Base-by-base conservation (phyloP, 2,329 filamentous ascomycete genomes). In the Onygenales sp. region DNA sequence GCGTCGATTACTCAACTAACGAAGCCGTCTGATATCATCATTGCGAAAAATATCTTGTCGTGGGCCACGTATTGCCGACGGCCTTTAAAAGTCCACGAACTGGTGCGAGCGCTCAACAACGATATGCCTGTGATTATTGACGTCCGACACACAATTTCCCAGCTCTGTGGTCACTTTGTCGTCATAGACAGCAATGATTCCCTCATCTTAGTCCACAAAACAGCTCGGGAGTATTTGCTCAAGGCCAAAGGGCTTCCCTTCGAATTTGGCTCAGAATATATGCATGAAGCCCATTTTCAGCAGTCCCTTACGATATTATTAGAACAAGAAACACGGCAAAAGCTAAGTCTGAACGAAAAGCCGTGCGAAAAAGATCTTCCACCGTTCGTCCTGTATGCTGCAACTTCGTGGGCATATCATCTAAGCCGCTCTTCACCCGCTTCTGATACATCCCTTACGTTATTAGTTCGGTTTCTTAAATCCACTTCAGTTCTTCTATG, bases 401-500 rank as follows among this genome's bases (percentile, higher is more conserved):
- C 53, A 9, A 56, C 35, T 5, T 58, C 59, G 8, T 61, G 59
- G 59, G 17, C 53, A 8, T 57, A 54, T 45, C 57, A 61, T 43
- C 54, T 61, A 31, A 21, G 17, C 5, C 53, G 44, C 47, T 13
- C 38, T 38, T 10, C 27, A 14, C 13, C 4, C 43, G 21, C 51
- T 46, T 32, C 54, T 43, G 11, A 48, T 31, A 38, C 53, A 36
- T 5, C 49, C 8, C 31, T 58, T 3, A 48, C 51, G 10, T 21
- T 48, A 21, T 41, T 60, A 7, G 43, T 47, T 8, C 39, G 39
- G 9, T 59, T 61, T 35, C 56, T 61, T 31, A 39, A 42, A 7
- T n/a, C 33, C 9, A 49, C 44, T 6, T 58, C 50, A 45, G 61
- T 69, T n/a, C 53, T 72, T 0, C 56, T 58, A 2, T 72, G 70